Base-by-base conservation (phyloP, 106 monocot genomes). In the Cymbidium sinense region DNA sequence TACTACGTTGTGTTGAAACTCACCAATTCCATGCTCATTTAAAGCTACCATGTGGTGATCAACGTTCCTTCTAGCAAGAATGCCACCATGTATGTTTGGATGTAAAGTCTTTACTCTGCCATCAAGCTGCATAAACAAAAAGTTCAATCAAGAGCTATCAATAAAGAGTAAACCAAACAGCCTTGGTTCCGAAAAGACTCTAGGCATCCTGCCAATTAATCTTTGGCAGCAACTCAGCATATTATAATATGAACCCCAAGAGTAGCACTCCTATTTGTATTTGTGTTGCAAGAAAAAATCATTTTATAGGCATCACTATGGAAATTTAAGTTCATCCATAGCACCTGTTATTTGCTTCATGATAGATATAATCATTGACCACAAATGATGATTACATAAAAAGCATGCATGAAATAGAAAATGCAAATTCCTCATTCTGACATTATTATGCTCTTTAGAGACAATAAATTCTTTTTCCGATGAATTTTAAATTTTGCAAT, bases 81-180 rank as follows among this genome's bases (percentile, higher is more conserved):
- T 98, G 33, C 91, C 96, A 41, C 90, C 94, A 87, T 94, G 94
- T 86, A 98, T 83, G 69, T 77, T 83, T 79, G 96, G 96, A 90
- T 98, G 96, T 70, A 98, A 82, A 58, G 96, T 98, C 83, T 98
- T 98, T 8, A 98, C 96, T 69, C 96, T 86, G 30, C 94, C 96
- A 90, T 98, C 96, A 78, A 98, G 83, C 91, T 95, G 44, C 27
- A 74, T 21, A 74, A 74, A 44, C 9, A 23, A 74, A 71, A 39
- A 23, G 2, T 39, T 71, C n/a, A 39, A 67, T 33, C 67, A 71
- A 71, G 39, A 71, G 23, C 19, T 71, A 71, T 71, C n/a, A 39
- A 71, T 71, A 21, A 20, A 39, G 21, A 36, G 67, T 33, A 67
- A 67, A 33, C 33, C 31, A 23, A 8, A 33, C 67, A 33, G 2